These are phyloP conservation scores for Cyclotella distinguenda DNA, from an alignment of 108 stramenopile genomes.

Conservation along the genomic window DNA sequence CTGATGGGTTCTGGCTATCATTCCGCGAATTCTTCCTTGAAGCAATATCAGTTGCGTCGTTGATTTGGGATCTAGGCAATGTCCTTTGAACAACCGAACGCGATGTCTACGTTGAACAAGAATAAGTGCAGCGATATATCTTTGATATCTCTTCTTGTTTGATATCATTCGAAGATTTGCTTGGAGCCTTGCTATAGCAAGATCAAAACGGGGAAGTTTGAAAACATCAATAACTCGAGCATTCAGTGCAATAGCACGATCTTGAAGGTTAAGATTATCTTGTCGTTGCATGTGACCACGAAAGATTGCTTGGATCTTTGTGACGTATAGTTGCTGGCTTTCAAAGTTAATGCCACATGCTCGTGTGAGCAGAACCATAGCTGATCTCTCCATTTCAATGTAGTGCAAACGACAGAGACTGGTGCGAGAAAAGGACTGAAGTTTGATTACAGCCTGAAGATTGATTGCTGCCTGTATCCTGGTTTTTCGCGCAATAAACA, in stretches of 20 bases:
- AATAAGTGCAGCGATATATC: not conserved
- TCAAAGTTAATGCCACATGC: not conserved
- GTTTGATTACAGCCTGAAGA: not conserved
- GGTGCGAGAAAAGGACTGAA: not conserved
- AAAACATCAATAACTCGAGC: not conserved
- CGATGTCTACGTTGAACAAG: not conserved
- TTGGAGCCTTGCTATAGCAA: not conserved
- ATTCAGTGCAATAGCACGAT: not conserved
- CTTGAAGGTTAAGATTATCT: no score
- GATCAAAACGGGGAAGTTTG: no score
- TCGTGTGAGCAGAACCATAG: not conserved
- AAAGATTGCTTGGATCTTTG: not conserved
- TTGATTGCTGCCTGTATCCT: not conserved
- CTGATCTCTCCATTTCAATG: not conserved
- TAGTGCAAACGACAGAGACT: not conserved
- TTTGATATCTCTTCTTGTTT: not conserved
- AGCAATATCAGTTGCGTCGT: not conserved
- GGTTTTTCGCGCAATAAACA: not conserved
- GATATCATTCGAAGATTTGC: not conserved
- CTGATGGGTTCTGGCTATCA: not conserved
- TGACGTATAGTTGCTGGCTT: not conserved
- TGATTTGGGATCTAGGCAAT: not conserved
- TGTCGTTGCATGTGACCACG: constrained; percentile 8
- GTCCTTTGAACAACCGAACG: not conserved
- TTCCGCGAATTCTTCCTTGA: not conserved